These are phyloP conservation scores for Forsythia suspensa DNA, from an alignment of 257 asterid genomes.

Conservation along the genomic window DNA sequence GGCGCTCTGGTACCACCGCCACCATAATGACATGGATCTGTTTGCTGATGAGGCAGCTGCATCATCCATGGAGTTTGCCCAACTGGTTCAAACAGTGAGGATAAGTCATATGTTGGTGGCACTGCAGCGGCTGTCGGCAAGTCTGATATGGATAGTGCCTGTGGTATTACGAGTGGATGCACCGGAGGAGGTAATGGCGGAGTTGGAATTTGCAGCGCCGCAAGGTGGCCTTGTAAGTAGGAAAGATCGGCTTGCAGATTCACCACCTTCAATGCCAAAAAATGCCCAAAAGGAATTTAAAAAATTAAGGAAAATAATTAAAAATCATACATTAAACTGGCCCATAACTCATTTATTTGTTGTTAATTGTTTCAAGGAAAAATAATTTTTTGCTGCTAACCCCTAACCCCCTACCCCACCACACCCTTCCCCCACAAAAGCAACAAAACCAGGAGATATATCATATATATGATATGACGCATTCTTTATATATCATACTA, in stretches of 20 bases:
- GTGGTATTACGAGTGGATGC: conserved; percentile 30
- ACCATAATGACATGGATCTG: conserved; percentile 39
- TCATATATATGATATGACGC: no score
- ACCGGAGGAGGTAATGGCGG: conserved; percentile 49
- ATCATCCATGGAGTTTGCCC: conserved; percentile 57
- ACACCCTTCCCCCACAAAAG: neutral
- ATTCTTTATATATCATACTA: no score
- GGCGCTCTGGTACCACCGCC: conserved; percentile 9
- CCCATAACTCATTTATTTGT: neutral
- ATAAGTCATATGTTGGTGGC: conserved; percentile 64
- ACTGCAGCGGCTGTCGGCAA: conserved; percentile 43
- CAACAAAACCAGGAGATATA: neutral
- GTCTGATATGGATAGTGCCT: conserved; percentile 55
- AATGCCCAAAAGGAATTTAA: neutral
- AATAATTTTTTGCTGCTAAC: neutral
- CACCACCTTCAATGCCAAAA: conserved; percentile 54
- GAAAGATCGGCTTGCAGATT: conserved; percentile 79
- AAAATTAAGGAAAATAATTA: neutral
- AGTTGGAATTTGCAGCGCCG: conserved; percentile 71
- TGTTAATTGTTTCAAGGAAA: neutral
- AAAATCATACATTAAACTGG: neutral
- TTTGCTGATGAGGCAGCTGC: conserved; percentile 33
- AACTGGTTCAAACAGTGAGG: conserved; percentile 63
- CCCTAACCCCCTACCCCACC: neutral
- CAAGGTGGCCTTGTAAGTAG: conserved; percentile 75